Percentiles rank a stretch among this genome's conserved stretches.
phyloP scores from a whole-genome alignment of 2,329 filamentous ascomycete species.

The Teratosphaeria zuluensis region DNA sequence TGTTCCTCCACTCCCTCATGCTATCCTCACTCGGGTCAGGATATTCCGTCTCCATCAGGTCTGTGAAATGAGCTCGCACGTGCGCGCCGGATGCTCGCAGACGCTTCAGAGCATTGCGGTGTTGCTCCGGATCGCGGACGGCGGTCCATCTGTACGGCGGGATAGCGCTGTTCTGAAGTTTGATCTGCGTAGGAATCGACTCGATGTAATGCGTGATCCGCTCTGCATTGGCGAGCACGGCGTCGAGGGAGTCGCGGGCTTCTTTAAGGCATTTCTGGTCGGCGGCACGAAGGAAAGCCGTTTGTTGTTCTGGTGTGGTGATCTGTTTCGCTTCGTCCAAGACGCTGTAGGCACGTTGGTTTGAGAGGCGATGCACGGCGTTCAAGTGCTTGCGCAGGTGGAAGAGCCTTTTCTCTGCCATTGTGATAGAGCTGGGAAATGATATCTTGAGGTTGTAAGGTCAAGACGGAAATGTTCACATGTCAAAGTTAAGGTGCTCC shows the following conservation, averaged over 20 bases:
- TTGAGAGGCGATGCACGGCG: not conserved
- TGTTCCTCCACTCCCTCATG: not conserved
- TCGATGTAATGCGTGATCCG: not conserved
- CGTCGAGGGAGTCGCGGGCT: not conserved
- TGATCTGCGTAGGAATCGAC: not conserved
- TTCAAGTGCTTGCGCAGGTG: not conserved
- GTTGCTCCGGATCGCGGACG: not conserved
- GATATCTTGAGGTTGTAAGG: not conserved
- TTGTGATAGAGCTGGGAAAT: not conserved
- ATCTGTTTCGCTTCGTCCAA: not conserved
- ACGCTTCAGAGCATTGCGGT: not conserved
- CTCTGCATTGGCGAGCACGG: not conserved
- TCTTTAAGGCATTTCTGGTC: not conserved
- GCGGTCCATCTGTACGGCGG: not conserved
- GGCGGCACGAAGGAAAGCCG: not conserved
- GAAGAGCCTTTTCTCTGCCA: not conserved
- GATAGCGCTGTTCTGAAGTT: not conserved
- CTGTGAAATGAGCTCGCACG: not conserved
- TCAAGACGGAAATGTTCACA: not conserved
- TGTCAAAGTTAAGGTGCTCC: not conserved
- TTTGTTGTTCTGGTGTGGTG: not conserved
- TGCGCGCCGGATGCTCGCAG: not conserved
- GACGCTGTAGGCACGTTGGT: not conserved
- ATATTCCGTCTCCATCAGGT: not conserved
- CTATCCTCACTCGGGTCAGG: not conserved